These are phyloP conservation scores for Xylaria venustula DNA, from an alignment of 495 filamentous ascomycete species.

Conservation along the genomic window DNA sequence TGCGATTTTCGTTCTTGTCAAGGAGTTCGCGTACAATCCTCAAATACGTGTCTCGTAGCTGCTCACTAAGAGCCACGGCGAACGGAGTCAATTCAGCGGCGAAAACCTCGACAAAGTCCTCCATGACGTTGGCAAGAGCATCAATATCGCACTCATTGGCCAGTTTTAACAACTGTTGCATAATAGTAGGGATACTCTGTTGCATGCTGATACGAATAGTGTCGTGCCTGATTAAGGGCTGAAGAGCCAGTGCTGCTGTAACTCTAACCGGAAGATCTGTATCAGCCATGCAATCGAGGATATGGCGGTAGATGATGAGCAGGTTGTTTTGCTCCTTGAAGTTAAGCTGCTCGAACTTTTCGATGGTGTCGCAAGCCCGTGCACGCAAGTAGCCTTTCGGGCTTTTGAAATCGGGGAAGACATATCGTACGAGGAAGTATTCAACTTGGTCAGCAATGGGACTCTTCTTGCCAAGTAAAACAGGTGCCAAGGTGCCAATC, in stretches of 20 bases:
- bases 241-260: slow-evolving; percentile 88
- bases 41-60: slow-evolving; percentile 93
- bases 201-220: slow-evolving; percentile 93
- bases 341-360: slow-evolving; percentile 94
- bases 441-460: slow-evolving; percentile 98
- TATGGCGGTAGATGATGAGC: slow-evolving; percentile 92
- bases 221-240: slow-evolving; percentile 93
- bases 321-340: slow-evolving; percentile 95
- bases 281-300: slow-evolving; percentile 95
- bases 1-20: slow-evolving; percentile 72
- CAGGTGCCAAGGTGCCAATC: slow-evolving; percentile 92
- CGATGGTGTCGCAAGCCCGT: slow-evolving; percentile 92
- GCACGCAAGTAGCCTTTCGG: slow-evolving; percentile 91
- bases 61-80: slow-evolving; percentile 95
- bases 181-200: slow-evolving; percentile 97
- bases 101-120: slow-evolving; percentile 98
- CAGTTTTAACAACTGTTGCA: slow-evolving; percentile 96
- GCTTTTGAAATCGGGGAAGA: slow-evolving; percentile 96
- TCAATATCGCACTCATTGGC: slow-evolving; percentile 96
- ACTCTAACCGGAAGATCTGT: slow-evolving; percentile 87
- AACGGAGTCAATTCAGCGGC: slow-evolving; percentile 94
- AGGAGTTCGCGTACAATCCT: slow-evolving; percentile 89
- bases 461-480: slow-evolving; percentile 96
- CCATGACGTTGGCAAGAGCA: slow-evolving; percentile 97
- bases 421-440: slow-evolving; percentile 96